Percentiles rank a stretch among this genome's conserved stretches.
phyloP scores from a whole-genome alignment of 2,329 filamentous ascomycete species.

The Emericellopsis cladophorae region DNA sequence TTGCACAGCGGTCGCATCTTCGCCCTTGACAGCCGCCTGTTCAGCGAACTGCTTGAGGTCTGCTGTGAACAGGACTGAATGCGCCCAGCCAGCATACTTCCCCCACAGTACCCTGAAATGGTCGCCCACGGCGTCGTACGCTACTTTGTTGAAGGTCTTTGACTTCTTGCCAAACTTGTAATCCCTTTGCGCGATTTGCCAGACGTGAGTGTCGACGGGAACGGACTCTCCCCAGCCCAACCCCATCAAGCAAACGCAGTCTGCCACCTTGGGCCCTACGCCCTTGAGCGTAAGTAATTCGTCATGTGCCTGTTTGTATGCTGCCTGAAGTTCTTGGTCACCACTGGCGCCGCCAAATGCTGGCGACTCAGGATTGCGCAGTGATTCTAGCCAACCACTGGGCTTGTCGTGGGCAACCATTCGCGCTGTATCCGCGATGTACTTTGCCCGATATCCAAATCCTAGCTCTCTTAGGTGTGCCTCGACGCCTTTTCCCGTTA shows the following conservation, averaged over 20 bases:
- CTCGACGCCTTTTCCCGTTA: slow-evolving; percentile 69
- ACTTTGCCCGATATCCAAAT: slow-evolving; percentile 90
- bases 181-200: slow-evolving; percentile 94
- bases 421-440: slow-evolving; percentile 74
- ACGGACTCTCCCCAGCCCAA: slow-evolving; percentile 92
- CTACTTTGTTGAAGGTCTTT: slow-evolving; percentile 76
- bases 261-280: slow-evolving; percentile 92
- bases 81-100: slow-evolving; percentile 89
- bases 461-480: slow-evolving; percentile 67
- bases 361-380: slow-evolving; percentile 67
- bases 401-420: slow-evolving; percentile 58
- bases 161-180: slow-evolving; percentile 81
- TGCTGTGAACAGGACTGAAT: slow-evolving; percentile 91
- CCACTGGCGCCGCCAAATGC: slow-evolving; percentile 31
- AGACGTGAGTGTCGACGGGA: slow-evolving; percentile 94
- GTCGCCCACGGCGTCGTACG: slow-evolving; percentile 82
- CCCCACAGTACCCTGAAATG: slow-evolving; percentile 88
- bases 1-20: not conserved
- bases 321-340: slow-evolving; percentile 37
- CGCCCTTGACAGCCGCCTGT: slow-evolving; percentile 21
- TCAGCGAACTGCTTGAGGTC: slow-evolving; percentile 79
- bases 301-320: slow-evolving; percentile 70
- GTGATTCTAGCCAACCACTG: slow-evolving; percentile 59
- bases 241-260: slow-evolving; percentile 94
- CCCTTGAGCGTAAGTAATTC: slow-evolving; percentile 69